Conservation (phyloP, 768 basidiomycete species). For the Panaeolus papilionaceus region DNA sequence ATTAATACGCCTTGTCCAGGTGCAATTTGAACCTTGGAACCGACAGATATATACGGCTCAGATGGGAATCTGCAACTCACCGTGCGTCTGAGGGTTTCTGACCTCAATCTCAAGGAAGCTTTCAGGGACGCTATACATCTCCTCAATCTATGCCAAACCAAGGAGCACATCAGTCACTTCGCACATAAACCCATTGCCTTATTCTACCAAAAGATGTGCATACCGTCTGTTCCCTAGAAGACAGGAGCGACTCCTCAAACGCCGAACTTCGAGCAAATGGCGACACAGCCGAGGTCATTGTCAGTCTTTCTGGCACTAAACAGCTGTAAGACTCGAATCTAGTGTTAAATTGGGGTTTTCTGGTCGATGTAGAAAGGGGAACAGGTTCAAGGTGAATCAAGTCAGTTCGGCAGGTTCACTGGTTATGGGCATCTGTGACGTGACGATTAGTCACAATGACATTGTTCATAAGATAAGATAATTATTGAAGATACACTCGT, state of each 20-base stretch:
- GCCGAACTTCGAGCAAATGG: conserved; percentile 68
- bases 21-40: conserved; percentile 13
- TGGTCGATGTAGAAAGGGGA: conserved; percentile 10
- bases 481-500: neutral
- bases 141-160: conserved; percentile 74
- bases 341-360: neutral
- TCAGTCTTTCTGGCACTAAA: neutral
- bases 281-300: conserved; percentile 51
- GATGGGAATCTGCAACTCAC: conserved; percentile 46
- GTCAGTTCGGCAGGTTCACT: neutral
- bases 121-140: conserved; percentile 98
- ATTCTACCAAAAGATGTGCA: conserved; percentile 31
- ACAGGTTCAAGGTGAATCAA: conserved; percentile 6
- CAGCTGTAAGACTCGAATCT: neutral
- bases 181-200: conserved; percentile 22
- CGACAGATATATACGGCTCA: neutral
- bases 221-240: conserved; percentile 66
- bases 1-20: conserved; percentile 1
- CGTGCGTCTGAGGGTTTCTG: conserved; percentile 95
- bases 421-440: neutral
- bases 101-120: conserved; percentile 98
- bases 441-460: conserved; percentile 7
- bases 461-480: neutral
- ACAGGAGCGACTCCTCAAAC: conserved; percentile 58
- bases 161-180: conserved; percentile 2